Evolutionary conservation across 2,329 filamentous ascomycete genomes (phyloP).

Genomic region (Botrytis hyacinthi): DNA sequence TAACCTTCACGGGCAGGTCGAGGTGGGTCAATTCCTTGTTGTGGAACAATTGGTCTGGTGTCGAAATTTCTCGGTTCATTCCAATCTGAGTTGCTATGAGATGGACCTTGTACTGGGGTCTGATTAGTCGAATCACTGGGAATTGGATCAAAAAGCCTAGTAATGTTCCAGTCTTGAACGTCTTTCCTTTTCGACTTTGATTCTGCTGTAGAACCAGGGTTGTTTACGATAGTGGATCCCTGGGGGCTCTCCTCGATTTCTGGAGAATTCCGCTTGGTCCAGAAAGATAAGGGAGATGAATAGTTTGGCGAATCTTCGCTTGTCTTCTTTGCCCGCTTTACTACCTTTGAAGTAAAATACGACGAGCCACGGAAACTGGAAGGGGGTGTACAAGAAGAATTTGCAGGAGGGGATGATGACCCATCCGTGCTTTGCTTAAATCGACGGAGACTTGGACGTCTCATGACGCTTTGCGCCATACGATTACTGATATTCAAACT

Average conservation of each 20-base stretch:
- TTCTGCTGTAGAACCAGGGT: neutral
- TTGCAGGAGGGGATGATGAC: neutral
- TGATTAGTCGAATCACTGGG: neutral
- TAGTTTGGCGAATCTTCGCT: slow-evolving; percentile 5
- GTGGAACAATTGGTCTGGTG: slow-evolving; percentile 10
- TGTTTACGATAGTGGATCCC: neutral
- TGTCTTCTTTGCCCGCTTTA: neutral
- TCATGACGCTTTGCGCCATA: slow-evolving; percentile 12
- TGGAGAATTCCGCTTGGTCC: slow-evolving; percentile 8
- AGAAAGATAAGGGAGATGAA: slow-evolving; percentile 5
- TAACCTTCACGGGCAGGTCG: slow-evolving; percentile 52
- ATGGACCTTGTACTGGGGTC: neutral
- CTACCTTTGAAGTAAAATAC: slow-evolving; percentile 8
- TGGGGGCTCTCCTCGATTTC: neutral
- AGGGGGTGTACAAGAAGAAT: neutral
- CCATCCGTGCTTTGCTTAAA: slow-evolving; percentile 12
- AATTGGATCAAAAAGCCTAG: slow-evolving; percentile 15
- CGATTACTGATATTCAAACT: neutral
- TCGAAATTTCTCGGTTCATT: slow-evolving; percentile 22
- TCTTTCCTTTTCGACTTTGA: neutral
- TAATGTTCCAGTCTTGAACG: slow-evolving; percentile 19
- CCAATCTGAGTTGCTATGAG: slow-evolving; percentile 25
- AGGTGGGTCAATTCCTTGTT: slow-evolving; percentile 47
- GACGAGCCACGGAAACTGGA: slow-evolving; percentile 7
- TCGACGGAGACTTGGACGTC: neutral